A percentile compares a stretch with the other conserved stretches of the same genome.
phyloP scores from a whole-genome alignment of 345 rosid species.

The Murraya koenigii region DNA sequence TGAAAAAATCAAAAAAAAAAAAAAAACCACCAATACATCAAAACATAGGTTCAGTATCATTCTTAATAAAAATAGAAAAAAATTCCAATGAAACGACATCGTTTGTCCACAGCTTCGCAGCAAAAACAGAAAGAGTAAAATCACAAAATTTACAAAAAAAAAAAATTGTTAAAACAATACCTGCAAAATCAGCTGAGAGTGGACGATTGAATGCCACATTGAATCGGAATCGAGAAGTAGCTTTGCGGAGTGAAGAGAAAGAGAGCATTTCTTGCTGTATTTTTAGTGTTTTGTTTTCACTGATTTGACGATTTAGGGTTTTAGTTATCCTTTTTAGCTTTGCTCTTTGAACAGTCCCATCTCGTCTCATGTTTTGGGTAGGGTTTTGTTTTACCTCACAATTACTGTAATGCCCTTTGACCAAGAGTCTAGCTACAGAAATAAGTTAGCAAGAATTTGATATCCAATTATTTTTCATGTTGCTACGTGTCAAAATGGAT shows the following conservation, averaged over 20 bases:
- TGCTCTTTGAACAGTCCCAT: too few relatives aligned
- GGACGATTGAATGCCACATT: constrained; percentile 24
- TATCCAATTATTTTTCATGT: not conserved
- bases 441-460: too few relatives aligned
- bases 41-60: not conserved
- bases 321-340: not conserved
- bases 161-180: constrained; percentile 15
- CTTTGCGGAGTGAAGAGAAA: constrained; percentile 22
- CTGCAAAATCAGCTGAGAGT: constrained; percentile 30
- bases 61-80: not conserved
- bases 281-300: too few relatives aligned
- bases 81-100: not conserved
- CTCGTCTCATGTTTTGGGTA: too few relatives aligned
- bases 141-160: not conserved
- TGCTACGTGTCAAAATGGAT: not conserved
- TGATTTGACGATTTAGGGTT: not conserved
- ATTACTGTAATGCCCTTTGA: too few relatives aligned
- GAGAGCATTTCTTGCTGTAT: constrained; percentile 23
- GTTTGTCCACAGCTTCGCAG: not conserved
- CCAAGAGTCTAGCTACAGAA: too few relatives aligned
- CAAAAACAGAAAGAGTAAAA: not conserved
- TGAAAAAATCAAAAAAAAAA: not conserved
- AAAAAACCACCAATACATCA: not conserved
- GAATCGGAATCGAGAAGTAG: constrained; percentile 26
- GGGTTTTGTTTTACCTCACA: too few relatives aligned